Evolutionary conservation across 306 rosid genomes (phyloP).

Genomic region (Lathyrus tuberosus): DNA sequence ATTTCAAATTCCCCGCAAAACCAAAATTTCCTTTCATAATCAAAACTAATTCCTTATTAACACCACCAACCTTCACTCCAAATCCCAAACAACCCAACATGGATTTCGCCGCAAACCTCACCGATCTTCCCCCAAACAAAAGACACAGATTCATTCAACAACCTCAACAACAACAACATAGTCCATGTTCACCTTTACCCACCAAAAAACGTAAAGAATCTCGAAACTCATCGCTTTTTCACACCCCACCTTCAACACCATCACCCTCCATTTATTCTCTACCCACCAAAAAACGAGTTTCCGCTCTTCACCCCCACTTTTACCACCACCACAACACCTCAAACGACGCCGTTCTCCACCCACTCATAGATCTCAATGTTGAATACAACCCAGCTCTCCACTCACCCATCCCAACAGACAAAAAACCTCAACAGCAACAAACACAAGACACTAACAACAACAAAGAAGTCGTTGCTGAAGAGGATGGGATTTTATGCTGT

Average conservation of each 20-base stretch:
- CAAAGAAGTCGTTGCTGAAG: neutral
- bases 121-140: constrained; percentile 70
- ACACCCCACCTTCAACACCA: neutral
- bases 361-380: constrained; percentile 60
- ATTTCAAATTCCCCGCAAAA: constrained; percentile 11
- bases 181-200: constrained; percentile 45
- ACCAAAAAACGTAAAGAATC: constrained; percentile 61
- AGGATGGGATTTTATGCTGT: constrained; percentile 67
- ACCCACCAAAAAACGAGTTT: constrained; percentile 82
- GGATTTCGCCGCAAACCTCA: constrained; percentile 50
- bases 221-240: constrained; percentile 34
- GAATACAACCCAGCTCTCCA: constrained; percentile 47
- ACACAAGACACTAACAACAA: neutral
- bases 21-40: constrained; percentile 18
- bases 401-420: constrained; percentile 2
- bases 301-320: constrained; percentile 51
- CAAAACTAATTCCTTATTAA: neutral
- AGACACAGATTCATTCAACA: constrained; percentile 58
- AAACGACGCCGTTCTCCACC: neutral
- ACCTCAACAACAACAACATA: constrained; percentile 35
- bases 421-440: neutral
- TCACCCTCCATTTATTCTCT: constrained; percentile 44
- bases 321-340: neutral
- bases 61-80: neutral
- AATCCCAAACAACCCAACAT: constrained; percentile 26